A percentile compares a stretch with the other conserved stretches of the same genome.
Conservation (phyloP, 2,329 filamentous ascomycete species). For the Triangularia verruculosa region DNA sequence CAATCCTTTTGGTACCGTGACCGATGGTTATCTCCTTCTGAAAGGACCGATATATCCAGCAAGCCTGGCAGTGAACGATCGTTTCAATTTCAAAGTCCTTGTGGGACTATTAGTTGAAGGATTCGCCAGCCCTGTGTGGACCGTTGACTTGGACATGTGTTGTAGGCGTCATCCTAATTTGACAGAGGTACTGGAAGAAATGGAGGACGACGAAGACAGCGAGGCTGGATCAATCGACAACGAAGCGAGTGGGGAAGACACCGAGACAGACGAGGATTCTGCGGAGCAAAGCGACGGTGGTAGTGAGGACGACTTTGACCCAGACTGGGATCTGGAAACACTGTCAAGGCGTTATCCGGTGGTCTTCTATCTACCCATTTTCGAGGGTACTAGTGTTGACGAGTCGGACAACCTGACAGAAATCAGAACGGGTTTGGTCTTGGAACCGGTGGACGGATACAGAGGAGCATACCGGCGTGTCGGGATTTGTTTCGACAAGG, state of each 20-base stretch:
- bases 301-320: background rate
- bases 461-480: background rate
- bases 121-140: background rate
- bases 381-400: background rate
- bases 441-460: background rate
- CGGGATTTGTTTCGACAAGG: background rate
- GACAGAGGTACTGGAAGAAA: background rate
- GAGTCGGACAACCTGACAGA: background rate
- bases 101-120: background rate
- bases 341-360: background rate
- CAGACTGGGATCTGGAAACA: background rate
- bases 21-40: background rate
- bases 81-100: background rate
- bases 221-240: background rate
- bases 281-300: background rate
- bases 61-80: background rate
- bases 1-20: background rate
- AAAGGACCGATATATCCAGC: background rate
- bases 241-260: background rate
- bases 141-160: background rate
- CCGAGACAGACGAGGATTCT: background rate
- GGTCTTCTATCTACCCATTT: background rate
- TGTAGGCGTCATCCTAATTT: background rate
- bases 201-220: background rate
- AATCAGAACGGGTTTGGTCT: background rate